phyloP scores from a whole-genome alignment of 1,139 yeast genomes.

The Yamadazyma diospyri region DNA sequence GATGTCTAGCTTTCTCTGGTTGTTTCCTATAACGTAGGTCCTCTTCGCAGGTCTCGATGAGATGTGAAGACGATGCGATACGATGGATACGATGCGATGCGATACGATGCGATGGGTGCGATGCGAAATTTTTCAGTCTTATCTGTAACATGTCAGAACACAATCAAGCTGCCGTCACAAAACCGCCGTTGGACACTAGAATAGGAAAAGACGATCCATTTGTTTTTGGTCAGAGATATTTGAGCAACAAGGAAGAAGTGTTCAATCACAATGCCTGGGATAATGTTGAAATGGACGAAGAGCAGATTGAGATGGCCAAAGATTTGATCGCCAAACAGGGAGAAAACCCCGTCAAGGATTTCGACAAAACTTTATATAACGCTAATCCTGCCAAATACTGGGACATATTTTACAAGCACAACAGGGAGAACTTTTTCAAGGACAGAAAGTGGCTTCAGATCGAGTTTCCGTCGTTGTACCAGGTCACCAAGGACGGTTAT shows the following conservation, averaged over 20 bases:
- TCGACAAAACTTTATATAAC: constrained; percentile 76
- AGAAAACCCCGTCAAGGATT: constrained; percentile 79
- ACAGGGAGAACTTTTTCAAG: constrained; percentile 89
- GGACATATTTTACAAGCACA: constrained; percentile 91
- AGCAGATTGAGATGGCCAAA: constrained; percentile 74
- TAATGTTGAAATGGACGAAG: constrained; percentile 97
- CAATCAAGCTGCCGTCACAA: constrained; percentile 1
- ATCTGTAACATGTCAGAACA: too few species aligned
- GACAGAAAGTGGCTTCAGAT: constrained; percentile 95
- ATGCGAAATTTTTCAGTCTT: constrained; percentile 4
- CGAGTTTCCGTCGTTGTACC: constrained; percentile 84
- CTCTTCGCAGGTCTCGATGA: not conserved
- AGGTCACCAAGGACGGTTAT: constrained; percentile 63
- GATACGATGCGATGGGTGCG: too few species aligned
- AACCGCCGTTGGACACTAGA: constrained; percentile 36
- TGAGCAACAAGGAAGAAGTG: constrained; percentile 72
- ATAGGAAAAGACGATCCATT: constrained; percentile 88
- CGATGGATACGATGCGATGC: too few species aligned
- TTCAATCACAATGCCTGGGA: constrained; percentile 98
- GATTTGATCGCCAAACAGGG: constrained; percentile 71
- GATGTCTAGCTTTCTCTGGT: constrained; percentile 1
- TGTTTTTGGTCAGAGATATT: constrained; percentile 81
- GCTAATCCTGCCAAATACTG: constrained; percentile 89
- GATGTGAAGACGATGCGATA: too few species aligned
- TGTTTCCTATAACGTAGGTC: not conserved